Evolutionary conservation across 768 basidiomycete species (phyloP).

Genomic region (Boletus speciosus): DNA sequence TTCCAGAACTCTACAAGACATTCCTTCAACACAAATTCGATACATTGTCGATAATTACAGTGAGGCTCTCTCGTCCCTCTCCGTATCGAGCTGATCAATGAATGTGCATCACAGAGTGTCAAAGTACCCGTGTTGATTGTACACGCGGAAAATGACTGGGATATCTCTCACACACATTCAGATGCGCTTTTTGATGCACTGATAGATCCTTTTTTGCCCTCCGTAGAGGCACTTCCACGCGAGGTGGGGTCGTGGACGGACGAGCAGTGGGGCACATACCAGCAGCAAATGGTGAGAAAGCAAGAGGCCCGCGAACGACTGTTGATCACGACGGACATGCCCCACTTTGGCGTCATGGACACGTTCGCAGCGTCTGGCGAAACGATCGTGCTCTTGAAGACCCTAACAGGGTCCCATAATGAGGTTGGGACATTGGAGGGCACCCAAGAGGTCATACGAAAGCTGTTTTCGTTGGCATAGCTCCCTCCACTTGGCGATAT

Average conservation of each 20-base stretch:
- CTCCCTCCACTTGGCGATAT: too few relatives aligned
- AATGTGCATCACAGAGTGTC: conserved; percentile 45
- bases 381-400: conserved; percentile 56
- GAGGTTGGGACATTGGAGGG: conserved; percentile 60
- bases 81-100: not conserved
- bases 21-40: conserved; percentile 59
- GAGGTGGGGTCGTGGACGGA: conserved; percentile 27
- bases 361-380: conserved; percentile 45
- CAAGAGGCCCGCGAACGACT: conserved; percentile 40
- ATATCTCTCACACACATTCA: conserved; percentile 72
- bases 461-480: conserved; percentile 24
- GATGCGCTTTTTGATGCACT: conserved; percentile 63
- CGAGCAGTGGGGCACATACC: conserved; percentile 46
- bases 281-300: conserved; percentile 39
- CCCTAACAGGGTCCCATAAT: conserved; percentile 51
- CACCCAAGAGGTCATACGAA: conserved; percentile 57
- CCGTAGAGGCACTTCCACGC: conserved; percentile 36
- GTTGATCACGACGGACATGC: conserved; percentile 43
- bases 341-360: conserved; percentile 49
- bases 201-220: conserved; percentile 59
- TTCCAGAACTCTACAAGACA: conserved; percentile 50
- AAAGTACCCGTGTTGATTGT: conserved; percentile 66
- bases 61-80: conserved; percentile 31
- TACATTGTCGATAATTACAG: conserved; percentile 58
- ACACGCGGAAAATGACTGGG: conserved; percentile 72